Conservation (phyloP, 2,329 filamentous ascomycete genomes). For the Calonectria pseudoreteaudii region DNA sequence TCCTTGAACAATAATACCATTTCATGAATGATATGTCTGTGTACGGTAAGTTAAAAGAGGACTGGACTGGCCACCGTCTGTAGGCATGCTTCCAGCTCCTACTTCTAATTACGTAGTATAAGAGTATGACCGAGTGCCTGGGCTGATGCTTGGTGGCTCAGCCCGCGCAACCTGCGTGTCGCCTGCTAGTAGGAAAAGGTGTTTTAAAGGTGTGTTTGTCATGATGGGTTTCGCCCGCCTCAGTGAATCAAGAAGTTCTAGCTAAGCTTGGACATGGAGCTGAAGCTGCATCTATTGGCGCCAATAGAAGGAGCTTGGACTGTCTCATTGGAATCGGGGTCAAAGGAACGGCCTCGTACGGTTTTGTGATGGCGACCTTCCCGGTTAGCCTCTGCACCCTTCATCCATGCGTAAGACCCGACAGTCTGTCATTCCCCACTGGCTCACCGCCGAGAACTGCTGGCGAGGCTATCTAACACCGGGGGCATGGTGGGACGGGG, state of each 20-base stretch:
- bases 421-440: slow-evolving; percentile 25
- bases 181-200: neutral
- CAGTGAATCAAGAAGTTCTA: neutral
- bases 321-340: slow-evolving; percentile 19
- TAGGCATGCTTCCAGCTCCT: neutral
- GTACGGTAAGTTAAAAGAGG: neutral
- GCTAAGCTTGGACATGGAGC: neutral
- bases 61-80: neutral
- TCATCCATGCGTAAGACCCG: slow-evolving; percentile 18
- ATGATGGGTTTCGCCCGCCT: neutral
- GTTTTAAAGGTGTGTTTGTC: neutral
- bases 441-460: slow-evolving; percentile 20
- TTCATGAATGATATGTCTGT: neutral
- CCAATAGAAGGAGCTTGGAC: slow-evolving; percentile 6
- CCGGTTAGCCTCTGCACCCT: slow-evolving; percentile 3
- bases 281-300: neutral
- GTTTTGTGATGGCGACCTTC: slow-evolving; percentile 12
- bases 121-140: neutral
- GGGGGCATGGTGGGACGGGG: slow-evolving; percentile 20
- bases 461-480: slow-evolving; percentile 9
- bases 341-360: slow-evolving; percentile 16
- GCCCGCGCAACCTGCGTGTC: neutral
- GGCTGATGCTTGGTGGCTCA: slow-evolving; percentile 3
- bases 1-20: no score
- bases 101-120: neutral